Conservation (phyloP, 2,329 filamentous ascomycete genomes). For the Penicillium sp. region DNA sequence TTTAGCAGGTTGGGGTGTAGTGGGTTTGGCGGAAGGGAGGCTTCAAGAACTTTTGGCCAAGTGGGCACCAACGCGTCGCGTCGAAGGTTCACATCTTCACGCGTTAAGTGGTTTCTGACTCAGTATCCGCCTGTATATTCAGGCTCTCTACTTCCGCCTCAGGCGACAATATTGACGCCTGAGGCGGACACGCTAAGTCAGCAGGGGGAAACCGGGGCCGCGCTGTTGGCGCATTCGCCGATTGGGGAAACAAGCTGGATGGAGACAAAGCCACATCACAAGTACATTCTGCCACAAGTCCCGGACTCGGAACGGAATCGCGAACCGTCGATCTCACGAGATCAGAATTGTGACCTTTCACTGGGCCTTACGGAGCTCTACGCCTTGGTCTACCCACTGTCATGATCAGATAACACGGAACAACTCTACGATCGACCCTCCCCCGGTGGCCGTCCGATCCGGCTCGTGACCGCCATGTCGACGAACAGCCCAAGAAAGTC, state of each 20-base stretch:
- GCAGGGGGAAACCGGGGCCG: conserved; percentile 5
- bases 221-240: conserved; percentile 26
- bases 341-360: conserved; percentile 1
- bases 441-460: conserved; percentile 36
- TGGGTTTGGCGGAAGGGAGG: conserved; percentile 21
- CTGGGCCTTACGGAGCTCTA: conserved; percentile 9
- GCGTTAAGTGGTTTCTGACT: conserved; percentile 44
- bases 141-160: background rate
- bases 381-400: conserved; percentile 28
- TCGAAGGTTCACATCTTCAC: conserved; percentile 21
- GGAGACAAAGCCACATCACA: conserved; percentile 26
- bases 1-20: conserved; percentile 18
- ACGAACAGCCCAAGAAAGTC: conserved; percentile 65
- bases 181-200: conserved; percentile 11
- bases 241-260: conserved; percentile 27
- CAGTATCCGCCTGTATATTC: conserved; percentile 10
- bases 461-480: conserved; percentile 56
- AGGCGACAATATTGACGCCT: background rate
- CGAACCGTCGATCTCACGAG: conserved; percentile 1
- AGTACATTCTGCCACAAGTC: conserved; percentile 15
- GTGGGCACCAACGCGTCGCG: conserved; percentile 40
- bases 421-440: conserved; percentile 26
- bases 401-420: conserved; percentile 39
- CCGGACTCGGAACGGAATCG: conserved; percentile 1
- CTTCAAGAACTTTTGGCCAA: conserved; percentile 28